A percentile compares a stretch with the other conserved stretches of the same genome.
phyloP scores from a whole-genome alignment of 345 rosid genomes.

The Excoecaria agallocha region DNA sequence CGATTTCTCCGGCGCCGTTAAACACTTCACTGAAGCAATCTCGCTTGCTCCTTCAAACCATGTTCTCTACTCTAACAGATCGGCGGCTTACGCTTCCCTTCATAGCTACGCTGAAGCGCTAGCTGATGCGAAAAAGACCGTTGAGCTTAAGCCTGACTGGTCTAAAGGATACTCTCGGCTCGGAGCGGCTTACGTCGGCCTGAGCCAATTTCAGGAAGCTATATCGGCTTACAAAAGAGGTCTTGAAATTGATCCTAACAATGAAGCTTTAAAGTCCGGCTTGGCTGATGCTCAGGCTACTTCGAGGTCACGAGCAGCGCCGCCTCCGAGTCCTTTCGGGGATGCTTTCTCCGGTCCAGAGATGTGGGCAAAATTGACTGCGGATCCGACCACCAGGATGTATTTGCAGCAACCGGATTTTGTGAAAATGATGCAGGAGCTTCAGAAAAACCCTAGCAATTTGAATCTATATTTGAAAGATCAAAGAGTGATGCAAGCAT shows the following conservation, averaged over 20 bases:
- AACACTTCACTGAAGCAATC: slow-evolving; percentile 86
- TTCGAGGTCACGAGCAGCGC: slow-evolving; percentile 45
- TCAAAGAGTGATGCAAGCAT: slow-evolving; percentile 90
- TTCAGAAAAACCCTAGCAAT: slow-evolving; percentile 81
- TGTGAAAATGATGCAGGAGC: slow-evolving; percentile 83
- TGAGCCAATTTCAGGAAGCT: slow-evolving; percentile 57
- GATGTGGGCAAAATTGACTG: slow-evolving; percentile 96
- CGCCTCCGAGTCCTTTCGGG: slow-evolving; percentile 58
- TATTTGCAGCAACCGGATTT: slow-evolving; percentile 84
- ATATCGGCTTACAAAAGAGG: slow-evolving; percentile 68
- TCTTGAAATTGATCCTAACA: slow-evolving; percentile 75
- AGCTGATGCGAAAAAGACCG: slow-evolving; percentile 84
- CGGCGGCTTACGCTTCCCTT: slow-evolving; percentile 89
- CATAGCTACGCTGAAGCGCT: slow-evolving; percentile 63
- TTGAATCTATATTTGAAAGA: slow-evolving; percentile 77
- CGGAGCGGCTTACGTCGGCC: slow-evolving; percentile 82
- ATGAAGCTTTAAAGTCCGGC: slow-evolving; percentile 75
- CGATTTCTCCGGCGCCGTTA: slow-evolving; percentile 63
- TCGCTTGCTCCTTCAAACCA: slow-evolving; percentile 70
- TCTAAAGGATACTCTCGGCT: slow-evolving; percentile 92
- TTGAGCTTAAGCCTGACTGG: slow-evolving; percentile 93
- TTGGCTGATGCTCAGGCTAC: slow-evolving; percentile 65
- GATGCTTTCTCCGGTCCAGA: slow-evolving; percentile 85
- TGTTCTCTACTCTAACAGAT: slow-evolving; percentile 96
- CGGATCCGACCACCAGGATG: slow-evolving; percentile 71